phyloP scores from a whole-genome alignment of 2,329 filamentous ascomycete genomes.

The Stemphylium lycopersici region DNA sequence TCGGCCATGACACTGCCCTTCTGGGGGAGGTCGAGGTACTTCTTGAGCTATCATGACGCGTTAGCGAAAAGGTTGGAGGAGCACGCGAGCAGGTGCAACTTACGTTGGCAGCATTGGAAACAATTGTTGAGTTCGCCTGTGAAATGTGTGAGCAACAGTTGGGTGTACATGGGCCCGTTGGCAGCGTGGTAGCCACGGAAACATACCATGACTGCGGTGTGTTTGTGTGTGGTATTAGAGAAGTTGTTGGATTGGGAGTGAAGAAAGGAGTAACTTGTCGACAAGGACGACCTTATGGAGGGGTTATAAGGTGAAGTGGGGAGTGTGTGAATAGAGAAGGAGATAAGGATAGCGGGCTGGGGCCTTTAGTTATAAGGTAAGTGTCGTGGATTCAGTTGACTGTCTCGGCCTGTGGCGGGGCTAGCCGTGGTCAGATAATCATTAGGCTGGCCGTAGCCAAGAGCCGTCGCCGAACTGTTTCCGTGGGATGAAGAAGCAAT shows the following conservation, averaged over 20 bases:
- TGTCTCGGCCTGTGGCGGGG: conserved; percentile 45
- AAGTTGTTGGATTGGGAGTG: not conserved
- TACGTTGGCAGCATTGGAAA: conserved; percentile 58
- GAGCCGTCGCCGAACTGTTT: conserved; percentile 46
- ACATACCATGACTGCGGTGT: conserved; percentile 45
- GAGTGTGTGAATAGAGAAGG: conserved; percentile 25
- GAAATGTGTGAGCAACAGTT: conserved; percentile 6
- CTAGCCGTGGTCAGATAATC: conserved; percentile 27
- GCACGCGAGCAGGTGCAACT: conserved; percentile 38
- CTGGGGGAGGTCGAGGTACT: conserved; percentile 91
- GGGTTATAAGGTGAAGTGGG: conserved; percentile 18
- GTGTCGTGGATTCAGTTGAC: conserved; percentile 18
- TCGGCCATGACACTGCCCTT: conserved; percentile 88
- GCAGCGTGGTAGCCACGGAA: not conserved
- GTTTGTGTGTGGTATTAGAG: conserved; percentile 16
- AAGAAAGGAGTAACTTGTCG: not conserved
- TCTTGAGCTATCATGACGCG: conserved; percentile 70
- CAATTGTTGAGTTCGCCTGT: conserved; percentile 49
- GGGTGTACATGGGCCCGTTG: conserved; percentile 1
- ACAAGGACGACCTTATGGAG: conserved; percentile 21
- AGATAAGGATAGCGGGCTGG: conserved; percentile 33
- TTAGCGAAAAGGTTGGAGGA: conserved; percentile 24
- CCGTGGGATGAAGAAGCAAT: conserved; percentile 49
- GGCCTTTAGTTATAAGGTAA: conserved; percentile 39
- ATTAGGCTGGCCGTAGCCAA: conserved; percentile 42